Evolutionary conservation across 2,329 filamentous ascomycete genomes (phyloP), one percentile per base, ranked within the genome.

Genomic region (Aureobasidium sp.): DNA sequence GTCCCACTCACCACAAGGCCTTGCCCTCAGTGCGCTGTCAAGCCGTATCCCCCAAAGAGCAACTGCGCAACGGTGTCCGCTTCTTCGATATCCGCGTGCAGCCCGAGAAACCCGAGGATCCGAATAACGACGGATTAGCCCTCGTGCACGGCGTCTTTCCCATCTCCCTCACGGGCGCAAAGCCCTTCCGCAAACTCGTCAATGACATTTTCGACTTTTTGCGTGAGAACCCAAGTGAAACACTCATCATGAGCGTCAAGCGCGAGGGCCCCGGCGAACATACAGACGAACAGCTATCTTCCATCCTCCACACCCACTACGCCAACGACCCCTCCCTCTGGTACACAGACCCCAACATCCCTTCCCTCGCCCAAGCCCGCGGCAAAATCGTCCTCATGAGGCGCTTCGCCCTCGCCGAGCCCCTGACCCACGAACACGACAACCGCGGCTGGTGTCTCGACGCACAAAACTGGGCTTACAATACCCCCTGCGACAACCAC

Each of bases 21-120:
- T 82, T 97, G 5, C 94, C 94, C 1, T 96, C 91, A 1, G 94
- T 97, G 41, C 88, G 94, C 42, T 97, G 94, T 75, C 94, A 99
- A 77, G 87, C 89, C 37, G 90, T 92, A 20, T 80, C 84, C 64
- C 82, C 95, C 5, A 79, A 81, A 53, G 84, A 87, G 59, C 94
- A 99, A 75, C 84, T 99, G 31, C 80, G 86, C 62, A 93, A 96
- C 72, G 94, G 94, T 31, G 88, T 97, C 49, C 90, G 94, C 57
- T 97, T 97, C 80, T 86, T 99, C 67, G 94, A 99, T 73, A 84
- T 99, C 65, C 87, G 94, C 57, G 88, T 97, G 1, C 87, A 89
- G 68, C 85, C 85, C 1, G 78, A 81, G 34, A 78, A 78, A 58
- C 80, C 84, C 1, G 77, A 82, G 1, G 80, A 88, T 59, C 72